Conservation (phyloP, 164 flowering plant species). For the Cinnamomum chago region DNA sequence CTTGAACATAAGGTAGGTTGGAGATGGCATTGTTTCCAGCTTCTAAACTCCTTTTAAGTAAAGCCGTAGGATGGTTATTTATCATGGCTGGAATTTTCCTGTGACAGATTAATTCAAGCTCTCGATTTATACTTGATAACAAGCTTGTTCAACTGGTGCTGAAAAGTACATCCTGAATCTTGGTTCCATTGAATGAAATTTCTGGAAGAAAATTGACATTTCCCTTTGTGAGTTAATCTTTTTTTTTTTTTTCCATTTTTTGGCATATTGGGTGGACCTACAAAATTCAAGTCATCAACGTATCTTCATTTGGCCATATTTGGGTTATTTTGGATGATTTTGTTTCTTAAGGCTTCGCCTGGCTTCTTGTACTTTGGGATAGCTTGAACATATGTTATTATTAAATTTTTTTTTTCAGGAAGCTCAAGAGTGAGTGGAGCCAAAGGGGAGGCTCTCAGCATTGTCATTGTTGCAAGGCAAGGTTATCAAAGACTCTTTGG, state of each 20-base stretch:
- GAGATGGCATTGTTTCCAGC: not conserved
- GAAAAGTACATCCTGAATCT: conserved; percentile 23
- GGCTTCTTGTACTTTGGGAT: not conserved
- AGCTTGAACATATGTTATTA: no score
- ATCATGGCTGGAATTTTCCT: not conserved
- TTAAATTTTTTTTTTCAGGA: no score
- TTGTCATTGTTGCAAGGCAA: no score
- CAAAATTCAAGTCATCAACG: not conserved
- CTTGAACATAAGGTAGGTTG: conserved; percentile 53
- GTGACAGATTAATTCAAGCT: conserved; percentile 69
- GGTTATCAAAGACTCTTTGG: no score
- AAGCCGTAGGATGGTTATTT: not conserved
- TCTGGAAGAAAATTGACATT: not conserved
- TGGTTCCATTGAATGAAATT: not conserved
- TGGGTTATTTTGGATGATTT: not conserved
- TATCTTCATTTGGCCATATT: not conserved
- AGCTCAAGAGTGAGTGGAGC: no score
- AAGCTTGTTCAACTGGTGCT: conserved; percentile 52
- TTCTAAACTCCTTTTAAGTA: not conserved
- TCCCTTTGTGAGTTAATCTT: not conserved
- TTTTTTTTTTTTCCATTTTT: no score
- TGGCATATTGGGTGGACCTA: no score
- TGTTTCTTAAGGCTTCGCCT: no score
- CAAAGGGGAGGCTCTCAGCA: no score
- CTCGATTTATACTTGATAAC: conserved; percentile 49